A percentile compares a stretch with the other conserved stretches of the same genome.
These are phyloP conservation scores for Aspergillus pseudoterreus DNA, from an alignment of 2,329 filamentous ascomycete species.

Conservation along the genomic window DNA sequence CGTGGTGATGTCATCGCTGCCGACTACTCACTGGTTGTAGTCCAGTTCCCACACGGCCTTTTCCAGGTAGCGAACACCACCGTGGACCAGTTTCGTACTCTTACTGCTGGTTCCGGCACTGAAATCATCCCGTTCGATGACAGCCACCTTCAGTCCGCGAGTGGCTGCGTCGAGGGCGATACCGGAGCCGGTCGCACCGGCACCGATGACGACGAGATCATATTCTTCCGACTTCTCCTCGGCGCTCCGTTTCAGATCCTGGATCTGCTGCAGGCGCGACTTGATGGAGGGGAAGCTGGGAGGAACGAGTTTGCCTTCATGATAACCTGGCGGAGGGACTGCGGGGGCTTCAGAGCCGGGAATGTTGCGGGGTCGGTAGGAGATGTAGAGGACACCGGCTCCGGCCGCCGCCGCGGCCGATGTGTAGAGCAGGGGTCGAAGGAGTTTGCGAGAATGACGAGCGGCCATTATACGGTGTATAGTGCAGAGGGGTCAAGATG, in stretches of 20 bases:
- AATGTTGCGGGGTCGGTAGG: slow-evolving; percentile 62
- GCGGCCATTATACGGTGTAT: slow-evolving; percentile 31
- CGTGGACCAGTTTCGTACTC: slow-evolving; percentile 83
- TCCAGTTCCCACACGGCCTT: slow-evolving; percentile 84
- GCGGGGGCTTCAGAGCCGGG: slow-evolving; percentile 60
- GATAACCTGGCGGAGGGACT: slow-evolving; percentile 61
- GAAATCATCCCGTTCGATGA: slow-evolving; percentile 82
- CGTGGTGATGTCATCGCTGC: neutral
- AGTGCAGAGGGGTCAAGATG: neutral
- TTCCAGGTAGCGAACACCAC: slow-evolving; percentile 78
- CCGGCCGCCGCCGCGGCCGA: slow-evolving; percentile 52
- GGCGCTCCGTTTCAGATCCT: slow-evolving; percentile 47
- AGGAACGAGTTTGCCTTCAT: slow-evolving; percentile 54
- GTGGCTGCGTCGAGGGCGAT: slow-evolving; percentile 80
- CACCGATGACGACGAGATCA: slow-evolving; percentile 74
- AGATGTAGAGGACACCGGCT: slow-evolving; percentile 57
- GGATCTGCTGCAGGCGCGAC: slow-evolving; percentile 49
- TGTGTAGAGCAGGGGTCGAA: slow-evolving; percentile 59
- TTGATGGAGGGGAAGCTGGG: slow-evolving; percentile 52
- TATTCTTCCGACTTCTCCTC: slow-evolving; percentile 49
- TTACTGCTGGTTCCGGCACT: slow-evolving; percentile 78
- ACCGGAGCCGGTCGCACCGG: slow-evolving; percentile 73
- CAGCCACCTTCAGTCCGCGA: slow-evolving; percentile 71
- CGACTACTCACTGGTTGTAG: slow-evolving; percentile 64
- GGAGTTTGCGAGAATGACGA: slow-evolving; percentile 45